A percentile compares a stretch with the other conserved stretches of the same genome.
Conservation (phyloP, 1,284 basidiomycete species). For the Pyrrhoderma noxium region DNA sequence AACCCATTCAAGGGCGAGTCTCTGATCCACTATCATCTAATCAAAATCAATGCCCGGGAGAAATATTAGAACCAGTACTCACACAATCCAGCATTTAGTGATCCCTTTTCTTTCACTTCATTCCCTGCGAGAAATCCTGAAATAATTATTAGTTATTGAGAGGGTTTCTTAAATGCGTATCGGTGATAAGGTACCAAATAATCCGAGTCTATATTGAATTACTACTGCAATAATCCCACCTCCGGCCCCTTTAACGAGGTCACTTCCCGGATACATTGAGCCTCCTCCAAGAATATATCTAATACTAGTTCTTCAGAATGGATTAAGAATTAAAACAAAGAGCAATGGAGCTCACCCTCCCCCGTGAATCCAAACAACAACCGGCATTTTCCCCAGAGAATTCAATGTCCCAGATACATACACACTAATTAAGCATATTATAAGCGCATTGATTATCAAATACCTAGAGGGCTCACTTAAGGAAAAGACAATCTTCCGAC, state of each 20-base stretch:
- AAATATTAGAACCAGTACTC: conserved; percentile 7
- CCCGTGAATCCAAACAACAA: conserved; percentile 32
- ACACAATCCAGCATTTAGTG: conserved; percentile 26
- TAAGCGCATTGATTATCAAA: background rate
- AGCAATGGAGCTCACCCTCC: conserved; percentile 23
- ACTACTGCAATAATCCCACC: conserved; percentile 15
- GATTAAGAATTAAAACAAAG: background rate
- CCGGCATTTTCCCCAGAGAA: conserved; percentile 22
- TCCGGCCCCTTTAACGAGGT: conserved; percentile 10
- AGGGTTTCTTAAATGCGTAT: background rate
- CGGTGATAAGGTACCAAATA: conserved; percentile 8
- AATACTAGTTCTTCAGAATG: too few relatives aligned
- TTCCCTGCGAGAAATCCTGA: conserved; percentile 25
- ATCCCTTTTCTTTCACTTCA: conserved; percentile 23
- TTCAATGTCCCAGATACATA: conserved; percentile 21
- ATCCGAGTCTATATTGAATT: conserved; percentile 15
- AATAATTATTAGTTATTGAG: background rate
- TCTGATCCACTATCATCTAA: conserved; percentile 26
- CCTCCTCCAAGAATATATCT: conserved; percentile 10
- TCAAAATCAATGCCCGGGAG: background rate
- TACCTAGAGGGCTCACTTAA: conserved; percentile 22
- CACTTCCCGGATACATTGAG: conserved; percentile 2
- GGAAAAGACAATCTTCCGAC: conserved; percentile 30
- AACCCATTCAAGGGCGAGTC: conserved; percentile 28
- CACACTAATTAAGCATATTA: conserved; percentile 21